phyloP scores from a whole-genome alignment of 176 grass and related monocot genomes.

The Chrysopogon serrulatus region DNA sequence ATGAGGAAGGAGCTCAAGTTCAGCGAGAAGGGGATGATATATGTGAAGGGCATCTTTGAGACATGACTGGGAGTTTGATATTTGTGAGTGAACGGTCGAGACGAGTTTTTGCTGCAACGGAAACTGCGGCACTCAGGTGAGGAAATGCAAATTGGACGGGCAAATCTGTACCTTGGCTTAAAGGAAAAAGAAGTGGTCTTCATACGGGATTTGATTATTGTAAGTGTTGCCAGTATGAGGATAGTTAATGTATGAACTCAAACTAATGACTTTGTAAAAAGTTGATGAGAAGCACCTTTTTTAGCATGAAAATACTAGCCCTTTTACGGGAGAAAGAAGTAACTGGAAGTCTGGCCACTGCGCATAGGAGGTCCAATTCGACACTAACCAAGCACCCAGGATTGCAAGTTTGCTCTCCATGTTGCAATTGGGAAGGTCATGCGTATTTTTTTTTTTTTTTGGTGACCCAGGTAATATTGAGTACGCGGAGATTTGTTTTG shows the following conservation, averaged over 20 bases:
- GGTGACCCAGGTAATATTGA: neutral
- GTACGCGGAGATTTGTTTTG: neutral
- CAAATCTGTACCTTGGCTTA: conserved; percentile 50
- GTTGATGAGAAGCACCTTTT: neutral
- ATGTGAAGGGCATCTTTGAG: conserved; percentile 94
- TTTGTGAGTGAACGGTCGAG: neutral
- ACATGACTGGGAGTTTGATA: conserved; percentile 18
- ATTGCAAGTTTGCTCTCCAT: neutral
- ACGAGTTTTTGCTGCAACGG: neutral
- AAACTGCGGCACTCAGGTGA: neutral
- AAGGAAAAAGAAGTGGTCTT: conserved; percentile 11
- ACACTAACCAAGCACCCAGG: neutral
- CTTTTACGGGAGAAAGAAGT: neutral
- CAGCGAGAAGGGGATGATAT: conserved; percentile 88
- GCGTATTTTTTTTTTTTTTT: neutral
- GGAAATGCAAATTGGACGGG: neutral
- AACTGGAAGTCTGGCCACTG: neutral
- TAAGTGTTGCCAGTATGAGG: neutral
- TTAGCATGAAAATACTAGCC: neutral
- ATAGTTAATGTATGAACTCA: conserved; percentile 2
- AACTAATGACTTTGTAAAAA: neutral
- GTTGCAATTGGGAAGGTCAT: neutral
- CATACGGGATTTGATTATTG: neutral
- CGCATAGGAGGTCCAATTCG: neutral
- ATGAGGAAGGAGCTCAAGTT: conserved; percentile 86